Conservation (phyloP, 2,329 filamentous ascomycete genomes). For the Endoconidiophora polonica region DNA sequence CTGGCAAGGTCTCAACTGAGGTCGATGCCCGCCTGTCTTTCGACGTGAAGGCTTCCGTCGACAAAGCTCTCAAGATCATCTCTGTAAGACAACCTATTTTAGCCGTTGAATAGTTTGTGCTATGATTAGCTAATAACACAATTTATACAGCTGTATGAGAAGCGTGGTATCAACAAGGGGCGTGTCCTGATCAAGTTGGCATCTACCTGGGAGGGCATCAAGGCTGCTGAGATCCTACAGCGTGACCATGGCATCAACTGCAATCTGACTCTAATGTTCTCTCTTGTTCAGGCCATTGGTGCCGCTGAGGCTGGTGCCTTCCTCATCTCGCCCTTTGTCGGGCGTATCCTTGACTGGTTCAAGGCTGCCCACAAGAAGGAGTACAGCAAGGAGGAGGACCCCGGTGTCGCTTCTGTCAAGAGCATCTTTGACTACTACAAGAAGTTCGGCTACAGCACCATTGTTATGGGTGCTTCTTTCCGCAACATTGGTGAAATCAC, state of each 20-base stretch:
- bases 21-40: constrained; percentile 95
- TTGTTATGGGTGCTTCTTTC: constrained; percentile 99
- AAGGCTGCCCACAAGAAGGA: constrained; percentile 93
- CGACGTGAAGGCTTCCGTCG: constrained; percentile 75
- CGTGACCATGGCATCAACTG: constrained; percentile 90
- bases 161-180: constrained; percentile 79
- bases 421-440: constrained; percentile 99
- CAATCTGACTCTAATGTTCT: constrained; percentile 99
- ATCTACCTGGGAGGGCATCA: constrained; percentile 98
- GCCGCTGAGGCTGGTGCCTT: constrained; percentile 89
- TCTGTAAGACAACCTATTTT: constrained; percentile 41
- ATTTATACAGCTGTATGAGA: constrained; percentile 66
- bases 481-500: constrained; percentile 92
- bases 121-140: background rate
- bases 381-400: constrained; percentile 78
- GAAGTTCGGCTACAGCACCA: constrained; percentile 98
- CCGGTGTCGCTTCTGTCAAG: constrained; percentile 87
- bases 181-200: constrained; percentile 97
- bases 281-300: constrained; percentile 79
- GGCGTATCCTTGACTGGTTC: constrained; percentile 98
- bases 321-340: constrained; percentile 98
- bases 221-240: constrained; percentile 94
- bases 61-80: constrained; percentile 96
- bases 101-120: background rate
- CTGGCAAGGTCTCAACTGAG: constrained; percentile 97